A percentile compares a stretch with the other conserved stretches of the same genome.
Evolutionary conservation across 2,329 filamentous ascomycete genomes (phyloP).

Genomic region (Sarocladiaceae sp.): DNA sequence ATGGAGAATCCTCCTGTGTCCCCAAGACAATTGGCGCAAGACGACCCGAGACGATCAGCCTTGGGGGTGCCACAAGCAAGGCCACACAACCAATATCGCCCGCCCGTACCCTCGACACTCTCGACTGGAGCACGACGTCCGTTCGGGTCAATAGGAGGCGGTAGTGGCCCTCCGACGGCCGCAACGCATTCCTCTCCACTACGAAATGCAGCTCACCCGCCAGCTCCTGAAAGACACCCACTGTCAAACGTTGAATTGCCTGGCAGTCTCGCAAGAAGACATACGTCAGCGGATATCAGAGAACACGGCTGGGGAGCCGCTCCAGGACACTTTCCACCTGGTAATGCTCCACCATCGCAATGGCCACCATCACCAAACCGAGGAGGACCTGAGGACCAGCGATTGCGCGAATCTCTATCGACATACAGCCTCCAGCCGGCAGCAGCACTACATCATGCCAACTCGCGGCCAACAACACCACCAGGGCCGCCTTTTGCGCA

Average conservation of each 20-base stretch:
- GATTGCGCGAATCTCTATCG: slow-evolving; percentile 53
- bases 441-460: slow-evolving; percentile 34
- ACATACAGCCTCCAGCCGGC: slow-evolving; percentile 46
- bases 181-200: slow-evolving; percentile 69
- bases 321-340: slow-evolving; percentile 60
- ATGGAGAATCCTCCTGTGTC: slow-evolving; percentile 78
- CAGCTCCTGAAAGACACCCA: slow-evolving; percentile 63
- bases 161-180: slow-evolving; percentile 31
- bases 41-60: slow-evolving; percentile 75
- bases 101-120: slow-evolving; percentile 77
- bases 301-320: slow-evolving; percentile 71
- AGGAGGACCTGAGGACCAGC: slow-evolving; percentile 46
- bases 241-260: slow-evolving; percentile 59
- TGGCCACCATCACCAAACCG: slow-evolving; percentile 55
- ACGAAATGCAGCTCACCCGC: slow-evolving; percentile 60
- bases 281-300: slow-evolving; percentile 94
- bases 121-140: slow-evolving; percentile 71
- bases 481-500: slow-evolving; percentile 43
- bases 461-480: slow-evolving; percentile 51
- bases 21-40: slow-evolving; percentile 79
- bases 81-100: slow-evolving; percentile 64
- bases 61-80: slow-evolving; percentile 58
- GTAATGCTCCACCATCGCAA: slow-evolving; percentile 47
- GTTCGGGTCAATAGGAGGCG: slow-evolving; percentile 82
- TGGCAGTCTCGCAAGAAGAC: slow-evolving; percentile 71